Evolutionary conservation across 768 basidiomycete genomes (phyloP).

Genomic region (Naganishia onofrii): DNA sequence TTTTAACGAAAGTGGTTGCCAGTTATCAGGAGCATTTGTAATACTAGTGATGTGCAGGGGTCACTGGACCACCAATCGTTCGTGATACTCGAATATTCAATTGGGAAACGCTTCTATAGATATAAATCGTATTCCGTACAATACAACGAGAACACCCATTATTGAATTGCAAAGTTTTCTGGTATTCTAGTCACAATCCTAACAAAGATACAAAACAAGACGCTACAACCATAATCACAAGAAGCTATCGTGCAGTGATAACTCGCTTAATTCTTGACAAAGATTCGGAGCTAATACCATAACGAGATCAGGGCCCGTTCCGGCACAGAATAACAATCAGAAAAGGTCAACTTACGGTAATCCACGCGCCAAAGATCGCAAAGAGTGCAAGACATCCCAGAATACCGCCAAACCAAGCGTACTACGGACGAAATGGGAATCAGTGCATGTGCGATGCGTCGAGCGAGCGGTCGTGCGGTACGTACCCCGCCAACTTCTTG

Average conservation of each 20-base stretch:
- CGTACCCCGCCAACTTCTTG: conserved; percentile 54
- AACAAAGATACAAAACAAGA: neutral
- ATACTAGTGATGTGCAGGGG: neutral
- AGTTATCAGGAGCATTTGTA: too few species aligned
- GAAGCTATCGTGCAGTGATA: neutral
- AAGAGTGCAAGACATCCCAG: conserved; percentile 75
- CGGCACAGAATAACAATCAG: neutral
- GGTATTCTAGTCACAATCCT: neutral
- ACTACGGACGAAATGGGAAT: conserved; percentile 52
- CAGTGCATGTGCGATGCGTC: neutral
- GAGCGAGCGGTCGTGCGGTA: conserved; percentile 11
- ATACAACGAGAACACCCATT: neutral
- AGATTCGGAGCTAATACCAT: conserved; percentile 27
- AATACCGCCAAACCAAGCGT: conserved; percentile 83
- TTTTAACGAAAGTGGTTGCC: too few species aligned
- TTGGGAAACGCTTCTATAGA: neutral
- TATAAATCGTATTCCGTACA: neutral
- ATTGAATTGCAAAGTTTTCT: neutral
- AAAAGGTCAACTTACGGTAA: conserved; percentile 40
- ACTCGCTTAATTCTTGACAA: conserved; percentile 28
- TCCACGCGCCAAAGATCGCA: conserved; percentile 65
- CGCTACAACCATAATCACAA: neutral
- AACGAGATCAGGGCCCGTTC: neutral
- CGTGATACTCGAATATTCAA: neutral
- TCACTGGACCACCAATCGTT: neutral